Percentiles rank a stretch among this genome's conserved stretches.
Conservation (phyloP, 2,329 filamentous ascomycete species). For the Arthroderma sp. region DNA sequence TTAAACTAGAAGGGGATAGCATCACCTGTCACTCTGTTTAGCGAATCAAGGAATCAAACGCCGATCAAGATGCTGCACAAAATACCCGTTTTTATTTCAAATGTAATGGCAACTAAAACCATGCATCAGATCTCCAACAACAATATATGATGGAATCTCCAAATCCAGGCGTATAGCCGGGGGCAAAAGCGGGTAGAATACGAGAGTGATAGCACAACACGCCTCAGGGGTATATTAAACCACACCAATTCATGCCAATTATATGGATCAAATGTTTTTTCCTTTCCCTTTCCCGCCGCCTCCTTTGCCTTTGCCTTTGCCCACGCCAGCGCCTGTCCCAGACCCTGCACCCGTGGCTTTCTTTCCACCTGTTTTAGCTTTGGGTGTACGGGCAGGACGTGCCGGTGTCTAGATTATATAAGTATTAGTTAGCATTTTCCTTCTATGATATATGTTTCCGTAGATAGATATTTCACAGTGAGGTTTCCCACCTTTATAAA, state of each 20-base stretch:
- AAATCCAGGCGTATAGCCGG: not conserved
- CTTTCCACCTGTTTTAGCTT: not conserved
- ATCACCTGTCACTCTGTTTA: not conserved
- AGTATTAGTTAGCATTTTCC: not conserved
- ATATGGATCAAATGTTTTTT: not conserved
- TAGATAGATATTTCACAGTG: not conserved
- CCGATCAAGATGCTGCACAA: not conserved
- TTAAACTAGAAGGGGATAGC: not conserved
- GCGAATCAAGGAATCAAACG: not conserved
- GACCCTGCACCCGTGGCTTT: not conserved
- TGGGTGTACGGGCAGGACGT: not conserved
- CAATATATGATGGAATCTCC: not conserved
- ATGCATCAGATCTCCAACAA: not conserved
- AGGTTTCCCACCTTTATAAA: not conserved
- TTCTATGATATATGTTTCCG: not conserved
- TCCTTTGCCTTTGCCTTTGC: conserved; percentile 3
- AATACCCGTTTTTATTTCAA: not conserved
- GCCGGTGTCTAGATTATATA: not conserved
- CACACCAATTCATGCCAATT: not conserved
- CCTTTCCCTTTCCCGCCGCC: conserved; percentile 2
- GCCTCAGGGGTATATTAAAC: not conserved
- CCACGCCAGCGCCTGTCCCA: not conserved
- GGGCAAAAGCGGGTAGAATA: not conserved
- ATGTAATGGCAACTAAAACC: not conserved
- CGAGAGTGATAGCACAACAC: too few species aligned